These are phyloP conservation scores for Kodamaea neixiangensis DNA, from an alignment of 805 yeast genomes.

Conservation along the genomic window DNA sequence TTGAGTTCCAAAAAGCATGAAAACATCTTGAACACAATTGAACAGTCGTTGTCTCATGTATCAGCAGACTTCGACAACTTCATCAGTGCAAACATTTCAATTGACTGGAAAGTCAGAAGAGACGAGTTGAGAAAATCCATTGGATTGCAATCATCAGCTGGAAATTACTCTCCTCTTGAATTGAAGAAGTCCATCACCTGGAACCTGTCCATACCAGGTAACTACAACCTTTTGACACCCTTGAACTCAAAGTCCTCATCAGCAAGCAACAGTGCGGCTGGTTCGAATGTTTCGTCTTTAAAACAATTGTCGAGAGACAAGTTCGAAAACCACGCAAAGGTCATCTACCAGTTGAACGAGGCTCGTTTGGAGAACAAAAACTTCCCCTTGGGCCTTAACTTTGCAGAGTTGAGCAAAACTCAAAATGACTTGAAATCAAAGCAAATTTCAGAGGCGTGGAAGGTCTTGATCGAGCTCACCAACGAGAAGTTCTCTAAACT, in stretches of 20 bases:
- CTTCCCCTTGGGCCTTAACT: constrained; percentile 60
- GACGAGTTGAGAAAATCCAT: constrained; percentile 71
- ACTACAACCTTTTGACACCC: constrained; percentile 36
- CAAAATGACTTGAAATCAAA: constrained; percentile 65
- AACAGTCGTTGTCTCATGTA: constrained; percentile 70
- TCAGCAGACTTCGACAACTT: constrained; percentile 81
- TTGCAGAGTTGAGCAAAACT: constrained; percentile 58
- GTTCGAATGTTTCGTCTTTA: constrained; percentile 20
- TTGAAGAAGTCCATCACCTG: constrained; percentile 32
- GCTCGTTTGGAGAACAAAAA: constrained; percentile 54
- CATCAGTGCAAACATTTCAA: constrained; percentile 67
- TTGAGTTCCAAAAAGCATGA: constrained; percentile 76
- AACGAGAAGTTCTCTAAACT: constrained; percentile 35
- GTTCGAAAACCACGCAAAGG: constrained; percentile 74
- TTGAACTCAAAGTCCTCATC: constrained; percentile 18
- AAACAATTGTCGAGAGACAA: constrained; percentile 49
- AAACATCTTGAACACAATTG: constrained; percentile 78
- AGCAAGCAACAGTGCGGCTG: background rate
- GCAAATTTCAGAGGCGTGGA: constrained; percentile 76
- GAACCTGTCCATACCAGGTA: constrained; percentile 37
- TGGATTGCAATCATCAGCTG: constrained; percentile 37
- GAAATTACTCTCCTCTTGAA: constrained; percentile 9
- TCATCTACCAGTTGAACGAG: constrained; percentile 70
- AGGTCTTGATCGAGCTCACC: constrained; percentile 55
- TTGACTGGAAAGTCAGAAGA: constrained; percentile 84